Conservation (phyloP, 805 yeast genomes). For the Zygosaccharomyces pseudorouxii region DNA sequence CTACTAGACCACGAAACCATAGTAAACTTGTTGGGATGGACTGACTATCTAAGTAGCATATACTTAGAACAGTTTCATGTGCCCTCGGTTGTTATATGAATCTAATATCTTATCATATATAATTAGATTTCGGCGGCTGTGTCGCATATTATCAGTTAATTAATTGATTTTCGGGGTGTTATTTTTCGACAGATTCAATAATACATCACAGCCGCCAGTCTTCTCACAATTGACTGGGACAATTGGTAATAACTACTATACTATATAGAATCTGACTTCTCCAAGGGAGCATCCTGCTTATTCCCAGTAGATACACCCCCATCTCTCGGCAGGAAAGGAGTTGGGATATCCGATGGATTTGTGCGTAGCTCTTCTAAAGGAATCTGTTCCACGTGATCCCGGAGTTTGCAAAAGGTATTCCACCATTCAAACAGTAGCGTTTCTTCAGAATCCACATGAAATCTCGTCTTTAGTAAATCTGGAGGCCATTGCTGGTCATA, state of each 20-base stretch:
- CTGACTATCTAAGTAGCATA: too few species aligned
- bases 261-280: background rate
- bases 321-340: background rate
- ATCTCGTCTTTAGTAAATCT: conserved; percentile 33
- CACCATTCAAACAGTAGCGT: conserved; percentile 56
- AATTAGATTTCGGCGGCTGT: too few species aligned
- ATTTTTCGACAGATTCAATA: too few species aligned
- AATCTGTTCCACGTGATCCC: conserved; percentile 40
- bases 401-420: conserved; percentile 48
- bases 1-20: conserved; percentile 98
- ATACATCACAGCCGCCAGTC: too few species aligned
- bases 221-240: too few species aligned
- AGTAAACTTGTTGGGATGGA: background rate
- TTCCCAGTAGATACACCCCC: background rate
- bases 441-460: conserved; percentile 42
- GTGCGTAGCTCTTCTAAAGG: conserved; percentile 24
- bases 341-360: background rate
- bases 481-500: background rate
- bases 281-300: background rate
- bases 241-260: background rate
- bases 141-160: too few species aligned
- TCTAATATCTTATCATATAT: too few species aligned
- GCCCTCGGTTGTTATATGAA: too few species aligned
- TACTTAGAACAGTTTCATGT: too few species aligned
- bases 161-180: too few species aligned